Percentiles rank a stretch among this genome's conserved stretches.
Evolutionary conservation across 2,329 filamentous ascomycete species (phyloP).

Genomic region (Fusarium vanettenii): DNA sequence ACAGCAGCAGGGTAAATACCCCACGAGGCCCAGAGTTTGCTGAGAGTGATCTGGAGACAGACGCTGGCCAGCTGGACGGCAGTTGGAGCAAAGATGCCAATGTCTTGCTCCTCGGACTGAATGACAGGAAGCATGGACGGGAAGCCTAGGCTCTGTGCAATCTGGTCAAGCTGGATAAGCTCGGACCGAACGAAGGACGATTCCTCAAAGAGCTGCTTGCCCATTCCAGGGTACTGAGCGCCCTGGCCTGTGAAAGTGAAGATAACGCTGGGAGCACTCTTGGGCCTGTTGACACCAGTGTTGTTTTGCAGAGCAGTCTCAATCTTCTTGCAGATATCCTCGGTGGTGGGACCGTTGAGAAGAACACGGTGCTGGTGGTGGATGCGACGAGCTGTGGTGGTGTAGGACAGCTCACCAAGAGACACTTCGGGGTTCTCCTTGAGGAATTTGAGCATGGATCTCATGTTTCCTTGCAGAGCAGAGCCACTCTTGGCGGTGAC

Average conservation of each 20-base stretch:
- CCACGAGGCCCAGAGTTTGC: constrained; percentile 53
- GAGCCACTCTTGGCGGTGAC: constrained; percentile 18
- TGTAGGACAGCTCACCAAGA: constrained; percentile 62
- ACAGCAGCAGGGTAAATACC: constrained; percentile 57
- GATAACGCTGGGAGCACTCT: constrained; percentile 26
- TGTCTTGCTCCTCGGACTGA: constrained; percentile 22
- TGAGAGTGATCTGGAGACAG: constrained; percentile 56
- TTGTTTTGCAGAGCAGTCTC: constrained; percentile 19
- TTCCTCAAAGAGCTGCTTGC: constrained; percentile 48
- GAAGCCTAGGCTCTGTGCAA: constrained; percentile 49
- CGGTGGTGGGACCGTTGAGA: neutral
- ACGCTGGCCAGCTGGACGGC: constrained; percentile 53
- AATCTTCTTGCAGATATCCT: constrained; percentile 14
- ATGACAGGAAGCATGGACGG: constrained; percentile 47
- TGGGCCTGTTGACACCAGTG: constrained; percentile 17
- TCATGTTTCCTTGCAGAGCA: constrained; percentile 21
- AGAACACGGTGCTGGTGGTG: constrained; percentile 60
- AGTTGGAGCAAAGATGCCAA: constrained; percentile 30
- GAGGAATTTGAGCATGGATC: constrained; percentile 18
- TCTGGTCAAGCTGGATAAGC: constrained; percentile 47
- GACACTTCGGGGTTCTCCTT: constrained; percentile 40
- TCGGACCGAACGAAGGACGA: constrained; percentile 48
- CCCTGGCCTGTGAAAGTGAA: constrained; percentile 62
- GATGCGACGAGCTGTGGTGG: constrained; percentile 48
- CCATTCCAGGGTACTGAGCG: constrained; percentile 46